Evolutionary conservation across 139 green algal genomes (phyloP).

Genomic region (Micractinium conductrix): DNA sequence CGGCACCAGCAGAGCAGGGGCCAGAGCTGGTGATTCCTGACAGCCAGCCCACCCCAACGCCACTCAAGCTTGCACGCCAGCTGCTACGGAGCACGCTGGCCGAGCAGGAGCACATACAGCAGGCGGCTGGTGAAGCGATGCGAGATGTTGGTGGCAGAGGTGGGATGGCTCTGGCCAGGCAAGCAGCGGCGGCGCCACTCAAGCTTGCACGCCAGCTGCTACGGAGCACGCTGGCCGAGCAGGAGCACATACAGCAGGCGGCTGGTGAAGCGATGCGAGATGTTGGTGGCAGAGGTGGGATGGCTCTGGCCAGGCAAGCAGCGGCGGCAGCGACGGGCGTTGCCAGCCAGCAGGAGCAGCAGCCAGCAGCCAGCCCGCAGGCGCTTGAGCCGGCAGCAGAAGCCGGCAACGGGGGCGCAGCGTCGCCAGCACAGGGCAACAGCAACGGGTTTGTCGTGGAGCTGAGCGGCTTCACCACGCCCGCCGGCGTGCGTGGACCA

Average conservation of each 20-base stretch:
- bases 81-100: not conserved
- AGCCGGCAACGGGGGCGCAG: too few relatives aligned
- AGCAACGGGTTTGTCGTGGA: slow-evolving; percentile 5
- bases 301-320: not conserved
- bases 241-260: too few relatives aligned
- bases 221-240: not conserved
- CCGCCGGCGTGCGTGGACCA: not conserved
- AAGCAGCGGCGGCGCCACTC: not conserved
- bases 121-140: slow-evolving; percentile 13
- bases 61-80: not conserved
- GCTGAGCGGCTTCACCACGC: slow-evolving; percentile 31
- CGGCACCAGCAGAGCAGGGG: not conserved
- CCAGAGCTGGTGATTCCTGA: slow-evolving; percentile 14
- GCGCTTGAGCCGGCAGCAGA: not conserved
- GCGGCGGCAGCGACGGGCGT: too few relatives aligned
- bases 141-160: not conserved
- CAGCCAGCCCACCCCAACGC: slow-evolving; percentile 21
- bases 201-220: not conserved
- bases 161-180: too few relatives aligned
- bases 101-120: not conserved
- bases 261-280: too few relatives aligned
- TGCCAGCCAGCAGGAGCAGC: not conserved
- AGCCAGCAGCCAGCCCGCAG: not conserved
- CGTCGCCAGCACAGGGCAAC: too few relatives aligned
- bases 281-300: too few relatives aligned